Percentiles rank a stretch among this genome's conserved stretches.
Evolutionary conservation across 352 stramenopile species (phyloP).

Genomic region (Phytophthora idaei): DNA sequence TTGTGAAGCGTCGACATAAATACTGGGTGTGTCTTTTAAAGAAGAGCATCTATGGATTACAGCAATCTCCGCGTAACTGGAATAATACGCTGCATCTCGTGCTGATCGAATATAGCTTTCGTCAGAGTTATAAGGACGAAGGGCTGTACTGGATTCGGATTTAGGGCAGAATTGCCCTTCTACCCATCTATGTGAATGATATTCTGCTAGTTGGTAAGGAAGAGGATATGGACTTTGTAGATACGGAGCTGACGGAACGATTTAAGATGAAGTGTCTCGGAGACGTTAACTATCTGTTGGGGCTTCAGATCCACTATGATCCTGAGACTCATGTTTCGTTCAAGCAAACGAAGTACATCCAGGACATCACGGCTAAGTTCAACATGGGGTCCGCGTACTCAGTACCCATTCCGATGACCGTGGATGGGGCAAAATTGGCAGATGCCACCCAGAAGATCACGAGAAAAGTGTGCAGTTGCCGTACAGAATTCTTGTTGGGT

Average conservation of each 20-base stretch:
- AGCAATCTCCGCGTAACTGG: slow-evolving; percentile 6
- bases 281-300: slow-evolving; percentile 15
- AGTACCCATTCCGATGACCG: slow-evolving; percentile 15
- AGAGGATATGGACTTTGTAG: slow-evolving; percentile 9
- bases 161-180: neutral
- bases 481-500: slow-evolving; percentile 16
- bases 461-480: slow-evolving; percentile 1
- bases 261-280: slow-evolving; percentile 17
- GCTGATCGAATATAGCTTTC: slow-evolving; percentile 8
- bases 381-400: slow-evolving; percentile 9
- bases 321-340: slow-evolving; percentile 10
- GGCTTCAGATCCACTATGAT: slow-evolving; percentile 11
- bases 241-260: neutral
- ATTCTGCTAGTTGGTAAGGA: slow-evolving; percentile 9
- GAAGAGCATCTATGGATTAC: slow-evolving; percentile 13
- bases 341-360: slow-evolving; percentile 23
- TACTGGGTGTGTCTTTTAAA: slow-evolving; percentile 9
- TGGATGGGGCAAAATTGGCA: slow-evolving; percentile 5
- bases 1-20: slow-evolving; percentile 15
- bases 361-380: slow-evolving; percentile 16
- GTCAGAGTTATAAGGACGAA: slow-evolving; percentile 2
- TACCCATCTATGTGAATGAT: slow-evolving; percentile 10
- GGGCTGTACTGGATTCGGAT: slow-evolving; percentile 14
- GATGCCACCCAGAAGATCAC: slow-evolving; percentile 7
- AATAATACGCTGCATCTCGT: slow-evolving; percentile 16